These are phyloP conservation scores for Phaeoacremonium minimum DNA, from an alignment of 2,329 filamentous ascomycete species.

Conservation along the genomic window DNA sequence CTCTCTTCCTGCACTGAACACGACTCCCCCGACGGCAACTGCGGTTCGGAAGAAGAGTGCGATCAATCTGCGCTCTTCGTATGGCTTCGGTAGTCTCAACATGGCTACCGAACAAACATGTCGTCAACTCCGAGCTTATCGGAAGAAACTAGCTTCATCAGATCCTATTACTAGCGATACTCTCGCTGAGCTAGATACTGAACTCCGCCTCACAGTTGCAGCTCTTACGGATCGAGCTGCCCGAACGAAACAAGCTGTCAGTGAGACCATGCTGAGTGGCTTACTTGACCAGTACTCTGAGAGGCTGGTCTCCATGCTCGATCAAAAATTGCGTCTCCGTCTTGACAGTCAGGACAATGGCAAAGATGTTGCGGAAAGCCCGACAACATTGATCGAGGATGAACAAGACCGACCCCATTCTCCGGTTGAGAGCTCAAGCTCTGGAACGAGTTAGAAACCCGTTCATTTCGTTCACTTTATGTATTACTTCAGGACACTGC, in stretches of 20 bases:
- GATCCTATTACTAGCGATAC: conserved; percentile 52
- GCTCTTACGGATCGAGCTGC: conserved; percentile 55
- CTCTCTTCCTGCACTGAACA: conserved; percentile 47
- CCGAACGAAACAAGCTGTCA: conserved; percentile 46
- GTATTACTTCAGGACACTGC: too few relatives aligned
- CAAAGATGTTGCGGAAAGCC: background rate
- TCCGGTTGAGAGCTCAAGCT: too few relatives aligned
- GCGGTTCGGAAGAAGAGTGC: conserved; percentile 46
- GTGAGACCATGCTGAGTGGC: conserved; percentile 55
- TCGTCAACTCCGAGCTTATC: conserved; percentile 56
- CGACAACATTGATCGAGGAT: too few relatives aligned
- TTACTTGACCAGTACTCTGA: conserved; percentile 74
- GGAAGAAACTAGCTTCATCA: conserved; percentile 56
- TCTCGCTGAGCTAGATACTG: conserved; percentile 60
- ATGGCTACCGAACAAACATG: conserved; percentile 63
- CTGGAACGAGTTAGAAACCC: too few relatives aligned
- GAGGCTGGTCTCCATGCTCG: conserved; percentile 64
- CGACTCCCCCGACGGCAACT: conserved; percentile 17
- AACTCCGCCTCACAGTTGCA: conserved; percentile 58
- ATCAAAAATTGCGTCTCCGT: conserved; percentile 60
- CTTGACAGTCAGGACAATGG: conserved; percentile 17
- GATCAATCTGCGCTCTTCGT: conserved; percentile 33
- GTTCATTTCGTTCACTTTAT: too few relatives aligned
- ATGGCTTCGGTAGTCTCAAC: conserved; percentile 50
- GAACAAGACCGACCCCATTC: too few relatives aligned